phyloP scores from a whole-genome alignment of 352 stramenopile genomes.

The Pythium sp. region DNA sequence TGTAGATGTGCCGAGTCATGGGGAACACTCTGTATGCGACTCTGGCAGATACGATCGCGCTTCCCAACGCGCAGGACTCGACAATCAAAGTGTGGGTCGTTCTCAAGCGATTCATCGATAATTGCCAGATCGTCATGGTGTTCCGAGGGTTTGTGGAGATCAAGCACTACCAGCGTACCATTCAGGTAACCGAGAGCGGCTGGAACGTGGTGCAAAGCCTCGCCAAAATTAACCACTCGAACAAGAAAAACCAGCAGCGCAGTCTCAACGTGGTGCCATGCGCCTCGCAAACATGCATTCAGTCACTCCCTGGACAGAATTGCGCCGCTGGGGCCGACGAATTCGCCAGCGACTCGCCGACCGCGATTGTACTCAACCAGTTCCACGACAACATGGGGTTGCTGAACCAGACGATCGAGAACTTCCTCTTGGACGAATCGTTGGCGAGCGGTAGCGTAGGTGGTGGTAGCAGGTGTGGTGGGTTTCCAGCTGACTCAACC shows the following conservation, averaged over 20 bases:
- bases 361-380: neutral
- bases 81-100: neutral
- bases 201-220: neutral
- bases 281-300: neutral
- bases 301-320: neutral
- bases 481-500: neutral
- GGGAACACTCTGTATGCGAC: neutral
- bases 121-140: neutral
- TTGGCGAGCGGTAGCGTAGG: neutral
- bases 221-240: neutral
- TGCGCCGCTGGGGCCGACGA: neutral
- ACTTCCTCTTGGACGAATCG: neutral
- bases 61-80: neutral
- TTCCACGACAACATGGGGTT: neutral
- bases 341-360: neutral
- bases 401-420: neutral
- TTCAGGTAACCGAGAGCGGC: neutral
- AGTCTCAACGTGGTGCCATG: neutral
- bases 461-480: neutral
- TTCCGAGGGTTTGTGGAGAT: neutral
- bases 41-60: neutral
- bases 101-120: neutral
- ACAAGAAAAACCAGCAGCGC: neutral
- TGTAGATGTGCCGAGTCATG: neutral
- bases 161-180: neutral